phyloP scores from a whole-genome alignment of 805 yeast species.

The Metschnikowia sp. region DNA sequence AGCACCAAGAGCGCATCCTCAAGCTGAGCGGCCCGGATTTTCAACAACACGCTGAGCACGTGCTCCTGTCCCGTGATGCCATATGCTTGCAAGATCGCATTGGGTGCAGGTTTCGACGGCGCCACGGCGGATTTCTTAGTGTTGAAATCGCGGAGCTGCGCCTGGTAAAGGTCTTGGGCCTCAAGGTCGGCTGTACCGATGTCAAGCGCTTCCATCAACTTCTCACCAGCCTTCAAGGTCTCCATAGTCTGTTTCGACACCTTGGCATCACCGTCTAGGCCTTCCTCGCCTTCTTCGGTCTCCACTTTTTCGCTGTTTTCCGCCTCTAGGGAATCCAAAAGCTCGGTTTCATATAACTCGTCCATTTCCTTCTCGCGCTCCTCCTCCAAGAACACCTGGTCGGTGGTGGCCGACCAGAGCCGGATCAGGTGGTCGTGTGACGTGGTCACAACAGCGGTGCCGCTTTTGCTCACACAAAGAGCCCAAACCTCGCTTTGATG shows the following conservation, averaged over 20 bases:
- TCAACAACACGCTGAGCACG: slow-evolving; percentile 65
- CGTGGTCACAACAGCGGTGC: slow-evolving; percentile 70
- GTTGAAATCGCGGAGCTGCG: slow-evolving; percentile 34
- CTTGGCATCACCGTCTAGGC: slow-evolving; percentile 30
- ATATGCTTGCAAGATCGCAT: slow-evolving; percentile 73
- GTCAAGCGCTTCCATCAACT: slow-evolving; percentile 87
- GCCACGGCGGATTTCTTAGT: slow-evolving; percentile 42
- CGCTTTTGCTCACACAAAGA: slow-evolving; percentile 70
- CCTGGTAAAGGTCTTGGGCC: slow-evolving; percentile 48
- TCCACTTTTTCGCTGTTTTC: slow-evolving; percentile 24
- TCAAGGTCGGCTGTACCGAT: slow-evolving; percentile 71
- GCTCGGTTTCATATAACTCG: slow-evolving; percentile 79
- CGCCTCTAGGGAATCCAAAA: slow-evolving; percentile 69
- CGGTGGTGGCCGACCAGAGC: slow-evolving; percentile 91
- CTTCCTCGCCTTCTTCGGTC: slow-evolving; percentile 49
- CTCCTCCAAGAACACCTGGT: slow-evolving; percentile 94
- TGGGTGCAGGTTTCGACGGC: slow-evolving; percentile 59
- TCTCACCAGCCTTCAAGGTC: slow-evolving; percentile 92
- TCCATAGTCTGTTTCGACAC: slow-evolving; percentile 85
- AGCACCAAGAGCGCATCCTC: slow-evolving; percentile 91
- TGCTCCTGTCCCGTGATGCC: slow-evolving; percentile 71
- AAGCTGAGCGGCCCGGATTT: slow-evolving; percentile 77
- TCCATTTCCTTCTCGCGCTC: slow-evolving; percentile 95
- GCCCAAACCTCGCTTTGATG: slow-evolving; percentile 97
- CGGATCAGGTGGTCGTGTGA: slow-evolving; percentile 93